Percentiles rank a stretch among this genome's conserved stretches.
These are phyloP conservation scores for Thalassiosira allenii DNA, from an alignment of 352 stramenopile species.

Conservation along the genomic window DNA sequence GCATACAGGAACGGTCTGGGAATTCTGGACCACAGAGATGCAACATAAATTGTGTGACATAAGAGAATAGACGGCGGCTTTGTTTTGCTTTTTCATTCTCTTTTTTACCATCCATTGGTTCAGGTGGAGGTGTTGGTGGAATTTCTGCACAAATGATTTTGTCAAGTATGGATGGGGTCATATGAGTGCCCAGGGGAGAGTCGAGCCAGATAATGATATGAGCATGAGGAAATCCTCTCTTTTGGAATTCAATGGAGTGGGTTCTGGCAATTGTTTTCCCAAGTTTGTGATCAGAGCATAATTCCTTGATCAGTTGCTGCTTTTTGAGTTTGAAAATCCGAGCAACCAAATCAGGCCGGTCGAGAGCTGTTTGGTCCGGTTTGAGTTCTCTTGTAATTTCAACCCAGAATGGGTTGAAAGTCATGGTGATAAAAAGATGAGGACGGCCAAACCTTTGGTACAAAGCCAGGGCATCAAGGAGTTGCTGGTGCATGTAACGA, in stretches of 20 bases:
- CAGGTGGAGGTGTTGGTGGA: too few species aligned
- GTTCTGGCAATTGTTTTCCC: conserved; percentile 41
- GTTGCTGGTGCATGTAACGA: conserved; percentile 33
- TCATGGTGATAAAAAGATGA: conserved; percentile 75
- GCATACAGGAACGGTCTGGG: conserved; percentile 3
- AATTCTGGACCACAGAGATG: conserved; percentile 18
- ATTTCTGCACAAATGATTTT: conserved; percentile 36
- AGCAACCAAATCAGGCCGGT: conserved; percentile 26
- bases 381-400: conserved; percentile 55
- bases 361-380: not conserved
- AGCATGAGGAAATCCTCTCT: conserved; percentile 71
- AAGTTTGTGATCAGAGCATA: conserved; percentile 56
- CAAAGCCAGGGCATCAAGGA: conserved; percentile 70
- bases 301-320: conserved; percentile 40
- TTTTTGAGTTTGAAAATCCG: conserved; percentile 46
- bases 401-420: conserved; percentile 65
- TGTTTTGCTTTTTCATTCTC: conserved; percentile 6
- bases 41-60: conserved; percentile 11
- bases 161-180: conserved; percentile 24
- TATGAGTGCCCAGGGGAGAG: conserved; percentile 14
- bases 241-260: conserved; percentile 78
- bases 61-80: not conserved
- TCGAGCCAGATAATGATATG: conserved; percentile 77
- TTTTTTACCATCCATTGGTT: not conserved
- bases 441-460: conserved; percentile 53